These are phyloP conservation scores for Yamadazyma songkhlaensis DNA, from an alignment of 1,139 yeast species.

Conservation along the genomic window DNA sequence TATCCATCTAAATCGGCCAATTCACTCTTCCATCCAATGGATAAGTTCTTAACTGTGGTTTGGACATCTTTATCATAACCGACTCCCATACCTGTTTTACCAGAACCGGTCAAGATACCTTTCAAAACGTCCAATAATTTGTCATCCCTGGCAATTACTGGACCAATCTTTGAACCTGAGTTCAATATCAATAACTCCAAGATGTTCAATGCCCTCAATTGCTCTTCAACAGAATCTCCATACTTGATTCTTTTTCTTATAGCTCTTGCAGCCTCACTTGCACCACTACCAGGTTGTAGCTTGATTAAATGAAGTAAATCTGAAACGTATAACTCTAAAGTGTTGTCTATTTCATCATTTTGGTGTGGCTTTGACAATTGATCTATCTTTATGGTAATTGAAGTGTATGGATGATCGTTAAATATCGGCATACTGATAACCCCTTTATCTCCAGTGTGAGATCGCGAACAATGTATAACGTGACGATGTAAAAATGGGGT, in stretches of 20 bases:
- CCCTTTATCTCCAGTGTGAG: conserved; percentile 1
- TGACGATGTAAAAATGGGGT: not conserved
- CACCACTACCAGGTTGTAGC: conserved; percentile 42
- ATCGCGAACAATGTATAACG: conserved; percentile 1
- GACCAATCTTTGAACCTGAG: conserved; percentile 53
- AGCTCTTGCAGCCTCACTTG: conserved; percentile 86
- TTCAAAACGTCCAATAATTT: conserved; percentile 67
- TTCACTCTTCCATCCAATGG: conserved; percentile 64
- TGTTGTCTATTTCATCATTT: conserved; percentile 33
- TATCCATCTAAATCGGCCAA: conserved; percentile 51
- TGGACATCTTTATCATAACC: conserved; percentile 45
- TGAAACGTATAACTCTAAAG: conserved; percentile 34
- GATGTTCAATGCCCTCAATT: conserved; percentile 62
- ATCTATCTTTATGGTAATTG: conserved; percentile 44
- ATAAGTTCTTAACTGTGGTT: conserved; percentile 44
- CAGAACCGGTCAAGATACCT: conserved; percentile 39
- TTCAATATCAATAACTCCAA: conserved; percentile 77
- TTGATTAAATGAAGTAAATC: conserved; percentile 40
- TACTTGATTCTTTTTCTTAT: conserved; percentile 84
- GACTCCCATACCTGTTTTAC: conserved; percentile 36
- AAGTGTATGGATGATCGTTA: conserved; percentile 39
- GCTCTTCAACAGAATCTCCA: conserved; percentile 59
- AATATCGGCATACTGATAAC: conserved; percentile 39
- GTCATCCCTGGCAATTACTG: conserved; percentile 63
- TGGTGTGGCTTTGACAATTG: conserved; percentile 36